Evolutionary conservation across 2,329 filamentous ascomycete species (phyloP), one percentile per base, ranked within the genome.

Genomic region (Penicillium oxalicum): DNA sequence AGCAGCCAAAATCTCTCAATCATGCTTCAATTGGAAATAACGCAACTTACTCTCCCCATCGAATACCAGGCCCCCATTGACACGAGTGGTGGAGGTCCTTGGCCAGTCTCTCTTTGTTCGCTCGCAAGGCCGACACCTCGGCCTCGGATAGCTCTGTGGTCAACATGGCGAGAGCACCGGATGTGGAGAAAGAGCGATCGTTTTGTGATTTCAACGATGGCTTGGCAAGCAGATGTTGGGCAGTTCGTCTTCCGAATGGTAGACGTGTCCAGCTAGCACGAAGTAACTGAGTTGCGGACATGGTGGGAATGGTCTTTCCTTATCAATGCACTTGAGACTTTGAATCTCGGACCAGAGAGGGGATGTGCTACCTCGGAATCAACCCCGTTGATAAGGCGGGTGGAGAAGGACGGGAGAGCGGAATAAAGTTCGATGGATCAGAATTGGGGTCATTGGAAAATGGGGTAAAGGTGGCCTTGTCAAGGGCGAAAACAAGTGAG

Each of bases 81-180:
- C 80, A 85, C 2, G 82, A 85, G 50, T 80, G 63, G 64, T 87
- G 84, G 9, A 87, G 73, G 50, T 82, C 78, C 26, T 76, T 72
- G 72, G 84, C 82, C 54, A 87, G 63, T 53, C 84, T 75, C 11
- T 74, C 70, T 56, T 78, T 73, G 54, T 84, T 76, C 35, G 84
- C 77, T 49, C 77, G 78, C 45, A 86, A 63, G 27, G 70, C 73
- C 35, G 68, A 69, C 33, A 83, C 66, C 34, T 79, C 69, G 13
- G 74, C 64, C 40, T 79, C 74, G 18, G 74, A 74, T 63, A 83
- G 56, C 46, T 70, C 65, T 1, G 66, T 66, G 25, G 67, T 70
- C 44, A 69, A 59, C 66, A 70, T 71, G 48, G 58, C 53, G 48
- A 48, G 54, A 44, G 44, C 48, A 18, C 9, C 29, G 27, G 52